A percentile compares a stretch with the other conserved stretches of the same genome.
Evolutionary conservation across 768 basidiomycete species (phyloP).

Genomic region (Flagelloscypha sp.): DNA sequence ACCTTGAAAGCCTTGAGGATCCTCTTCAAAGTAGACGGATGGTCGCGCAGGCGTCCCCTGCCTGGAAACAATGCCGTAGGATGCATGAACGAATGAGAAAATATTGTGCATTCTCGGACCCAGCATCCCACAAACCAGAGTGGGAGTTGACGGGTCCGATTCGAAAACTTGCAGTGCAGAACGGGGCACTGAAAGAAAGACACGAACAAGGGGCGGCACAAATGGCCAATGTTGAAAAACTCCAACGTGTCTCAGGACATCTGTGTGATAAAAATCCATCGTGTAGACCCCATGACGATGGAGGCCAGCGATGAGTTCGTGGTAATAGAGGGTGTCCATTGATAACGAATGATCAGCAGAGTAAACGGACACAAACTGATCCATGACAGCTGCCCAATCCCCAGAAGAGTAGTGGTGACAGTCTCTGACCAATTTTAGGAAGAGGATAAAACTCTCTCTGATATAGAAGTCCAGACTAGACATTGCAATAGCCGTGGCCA

Average conservation of each 20-base stretch:
- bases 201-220: constrained; percentile 24
- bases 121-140: constrained; percentile 6
- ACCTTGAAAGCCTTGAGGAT: constrained; percentile 11
- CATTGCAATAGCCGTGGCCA: constrained; percentile 9
- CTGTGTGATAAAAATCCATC: constrained; percentile 12
- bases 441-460: constrained; percentile 37
- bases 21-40: constrained; percentile 12
- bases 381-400: constrained; percentile 38
- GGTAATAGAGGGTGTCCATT: constrained; percentile 25
- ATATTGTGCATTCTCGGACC: constrained; percentile 7
- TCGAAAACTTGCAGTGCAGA: constrained; percentile 17
- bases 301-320: constrained; percentile 39
- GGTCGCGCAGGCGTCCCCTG: constrained; percentile 10
- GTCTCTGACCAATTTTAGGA: constrained; percentile 34
- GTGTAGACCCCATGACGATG: constrained; percentile 32
- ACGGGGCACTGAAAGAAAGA: constrained; percentile 29
- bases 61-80: constrained; percentile 10
- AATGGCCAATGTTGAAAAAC: constrained; percentile 20
- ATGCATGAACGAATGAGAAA: constrained; percentile 11
- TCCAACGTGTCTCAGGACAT: constrained; percentile 14
- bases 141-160: too few relatives aligned
- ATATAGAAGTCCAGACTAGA: constrained; percentile 33
- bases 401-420: constrained; percentile 18
- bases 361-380: constrained; percentile 16
- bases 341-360: constrained; percentile 12